Evolutionary conservation across 2,329 filamentous ascomycete genomes (phyloP), one percentile per base, ranked within the genome.

Genomic region (Aspergillus tamarii): DNA sequence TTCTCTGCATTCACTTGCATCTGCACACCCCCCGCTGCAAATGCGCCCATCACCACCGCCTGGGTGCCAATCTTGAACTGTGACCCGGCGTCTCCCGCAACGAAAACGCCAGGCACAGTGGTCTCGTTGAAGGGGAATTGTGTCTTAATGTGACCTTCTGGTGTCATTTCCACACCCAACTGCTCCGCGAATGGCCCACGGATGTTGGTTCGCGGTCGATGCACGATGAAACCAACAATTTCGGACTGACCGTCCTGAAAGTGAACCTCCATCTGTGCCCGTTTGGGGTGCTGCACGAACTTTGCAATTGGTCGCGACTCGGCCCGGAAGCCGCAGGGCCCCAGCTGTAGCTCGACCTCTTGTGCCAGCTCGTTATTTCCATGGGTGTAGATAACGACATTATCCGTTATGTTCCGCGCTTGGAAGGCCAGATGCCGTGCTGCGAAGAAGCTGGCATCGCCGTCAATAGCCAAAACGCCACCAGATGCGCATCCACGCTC

Each of bases 81-180:
- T 11, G 32, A 34, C 10, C 32, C 32, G 32, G 32, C 32, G 32
- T 66, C 64, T 9, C 64, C 64, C 1, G 43, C 59, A 2, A 55
- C 64, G 64, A 66, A 66, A 4, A 61, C 60, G 1, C 62, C 64
- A 3, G 59, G 23, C 21, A 63, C 55, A n/a, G 52, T 59, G 2
- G 64, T 59, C 48, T 64, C 60, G 32, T 57, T 52, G 43, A 60
- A 60, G 14, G 60, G 63, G 5, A 48, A 43, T 3, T 39, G 39
- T 11, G 54, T 36, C 43, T 62, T 58, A 21, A 62, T 62, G 8
- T 60, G 48, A 1, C 59, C 62, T 12, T 43, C 48, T 11, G 43
- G 52, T n/a, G 55, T 53, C 26, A 57, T 5, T 12, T 61, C 59
- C 3, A 62, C 28, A 0, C 60, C 60, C 6, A 57, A 54, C 19